phyloP scores from a whole-genome alignment of 352 stramenopile species.

The Phytophthora litchii region DNA sequence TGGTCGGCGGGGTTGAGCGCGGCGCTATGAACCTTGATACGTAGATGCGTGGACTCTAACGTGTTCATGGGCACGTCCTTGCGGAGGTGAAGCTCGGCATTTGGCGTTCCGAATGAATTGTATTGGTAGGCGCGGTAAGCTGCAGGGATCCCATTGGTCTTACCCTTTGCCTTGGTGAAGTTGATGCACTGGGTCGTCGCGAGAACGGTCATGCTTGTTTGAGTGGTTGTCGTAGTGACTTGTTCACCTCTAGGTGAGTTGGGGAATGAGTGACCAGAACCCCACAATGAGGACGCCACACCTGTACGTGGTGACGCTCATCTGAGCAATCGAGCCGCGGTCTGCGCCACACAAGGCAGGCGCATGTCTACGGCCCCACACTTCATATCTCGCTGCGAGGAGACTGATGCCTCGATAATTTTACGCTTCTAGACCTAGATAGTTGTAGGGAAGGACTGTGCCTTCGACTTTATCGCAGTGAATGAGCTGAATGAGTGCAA shows the following conservation, averaged over 20 bases:
- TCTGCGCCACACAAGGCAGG: neutral
- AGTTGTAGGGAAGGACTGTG: neutral
- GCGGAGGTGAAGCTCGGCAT: slow-evolving; percentile 19
- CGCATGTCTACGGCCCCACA: slow-evolving; percentile 15
- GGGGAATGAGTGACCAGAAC: neutral
- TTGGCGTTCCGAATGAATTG: slow-evolving; percentile 15
- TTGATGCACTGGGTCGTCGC: neutral
- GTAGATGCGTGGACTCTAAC: slow-evolving; percentile 40
- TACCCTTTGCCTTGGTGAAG: neutral
- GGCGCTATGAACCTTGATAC: slow-evolving; percentile 64
- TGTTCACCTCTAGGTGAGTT: slow-evolving; percentile 6
- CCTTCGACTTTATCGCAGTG: neutral
- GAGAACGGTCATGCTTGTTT: slow-evolving; percentile 15
- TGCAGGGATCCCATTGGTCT: neutral
- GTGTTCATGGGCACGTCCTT: slow-evolving; percentile 15
- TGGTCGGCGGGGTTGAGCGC: slow-evolving; percentile 77
- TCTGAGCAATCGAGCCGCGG: slow-evolving; percentile 11
- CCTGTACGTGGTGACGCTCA: neutral
- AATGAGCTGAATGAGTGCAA: neutral
- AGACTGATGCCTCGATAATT: neutral
- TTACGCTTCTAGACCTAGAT: neutral
- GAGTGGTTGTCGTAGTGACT: slow-evolving; percentile 2
- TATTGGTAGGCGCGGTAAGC: slow-evolving; percentile 30
- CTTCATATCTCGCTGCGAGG: neutral
- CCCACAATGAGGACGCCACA: neutral